Evolutionary conservation across 129 eudicot genomes (phyloP), one percentile per base, ranked within the genome.

Genomic region (Flaveria trinervia): DNA sequence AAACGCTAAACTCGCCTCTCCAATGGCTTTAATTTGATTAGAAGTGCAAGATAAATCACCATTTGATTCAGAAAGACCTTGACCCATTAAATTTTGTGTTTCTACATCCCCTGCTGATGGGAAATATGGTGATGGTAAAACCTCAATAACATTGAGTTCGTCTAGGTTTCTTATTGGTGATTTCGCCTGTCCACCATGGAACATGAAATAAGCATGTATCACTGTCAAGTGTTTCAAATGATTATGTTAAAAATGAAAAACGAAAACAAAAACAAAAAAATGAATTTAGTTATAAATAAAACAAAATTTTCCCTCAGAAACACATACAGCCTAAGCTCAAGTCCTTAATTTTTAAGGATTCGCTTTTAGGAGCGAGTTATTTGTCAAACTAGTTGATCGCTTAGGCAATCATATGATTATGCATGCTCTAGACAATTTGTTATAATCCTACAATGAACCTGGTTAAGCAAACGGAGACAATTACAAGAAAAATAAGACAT

Each of bases 111-210:
- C 45, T 16, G 73, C 39, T 45, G 94, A 77, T 62, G 94, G 99
- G 71, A 91, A 89, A 89, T 82, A 86, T 17, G 90, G 94, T 76
- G 89, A 57, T 51, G 94, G 77, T 30, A 72, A 79, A 76, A 92
- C 88, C 84, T 95, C 97, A 6, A 78, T 72, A 64, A 95, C 96
- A 68, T 77, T 86, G 51, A 91, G 84, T 79, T 91, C 96, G 12
- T 91, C 99, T 54, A 95, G 68, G 70, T 71, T 83, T 84, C 89
- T 87, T 71, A 95, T 81, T 26, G 99, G 97, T 72, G 99, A 95
- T 78, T 92, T 95, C 3, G 99, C 99, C 99, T 95, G 96, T 78
- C 60, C 78, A 80, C 20, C 72, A 80, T 79, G 23, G 20, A 83
- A 50, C 15, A 41, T 7, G 23, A 18, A 20, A 50, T 23, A 23